A percentile compares a stretch with the other conserved stretches of the same genome.
Conservation (phyloP, 2,329 filamentous ascomycete species). For the Ramichloridium luteum region DNA sequence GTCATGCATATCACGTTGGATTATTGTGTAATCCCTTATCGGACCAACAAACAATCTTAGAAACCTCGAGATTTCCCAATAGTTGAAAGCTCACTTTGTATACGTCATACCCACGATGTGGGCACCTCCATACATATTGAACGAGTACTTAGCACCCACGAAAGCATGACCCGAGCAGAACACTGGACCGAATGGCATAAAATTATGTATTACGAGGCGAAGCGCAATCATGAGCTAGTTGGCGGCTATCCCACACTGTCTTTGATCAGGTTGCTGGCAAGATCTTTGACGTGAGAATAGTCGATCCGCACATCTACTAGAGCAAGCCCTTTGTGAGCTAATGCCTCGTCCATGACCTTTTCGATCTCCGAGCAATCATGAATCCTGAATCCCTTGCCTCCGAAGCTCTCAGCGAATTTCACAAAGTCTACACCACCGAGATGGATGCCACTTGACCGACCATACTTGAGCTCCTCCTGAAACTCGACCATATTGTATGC, state of each 20-base stretch:
- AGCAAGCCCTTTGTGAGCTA: slow-evolving; percentile 31
- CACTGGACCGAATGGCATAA: no score
- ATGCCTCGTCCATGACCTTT: slow-evolving; percentile 32
- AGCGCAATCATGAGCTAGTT: neutral
- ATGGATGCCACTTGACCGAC: slow-evolving; percentile 32
- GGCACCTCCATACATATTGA: no score
- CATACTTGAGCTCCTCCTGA: slow-evolving; percentile 40
- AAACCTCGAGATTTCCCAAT: no score
- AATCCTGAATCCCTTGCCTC: slow-evolving; percentile 34
- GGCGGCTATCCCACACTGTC: slow-evolving; percentile 20
- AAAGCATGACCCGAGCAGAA: no score
- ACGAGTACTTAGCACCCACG: no score
- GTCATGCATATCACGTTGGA: no score
- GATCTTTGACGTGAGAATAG: slow-evolving; percentile 31
- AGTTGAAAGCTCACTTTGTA: no score
- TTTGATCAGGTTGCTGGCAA: slow-evolving; percentile 31
- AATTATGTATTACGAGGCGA: no score
- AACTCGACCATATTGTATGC: slow-evolving; percentile 42
- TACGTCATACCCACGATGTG: no score
- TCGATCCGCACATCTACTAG: slow-evolving; percentile 39
- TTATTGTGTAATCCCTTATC: no score
- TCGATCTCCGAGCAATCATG: slow-evolving; percentile 30
- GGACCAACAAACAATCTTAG: no score
- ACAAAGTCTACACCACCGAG: slow-evolving; percentile 38
- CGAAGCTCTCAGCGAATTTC: slow-evolving; percentile 36